A percentile compares a stretch with the other conserved stretches of the same genome.
phyloP scores from a whole-genome alignment of 169 alveolate species.

The Plasmodium inui region DNA sequence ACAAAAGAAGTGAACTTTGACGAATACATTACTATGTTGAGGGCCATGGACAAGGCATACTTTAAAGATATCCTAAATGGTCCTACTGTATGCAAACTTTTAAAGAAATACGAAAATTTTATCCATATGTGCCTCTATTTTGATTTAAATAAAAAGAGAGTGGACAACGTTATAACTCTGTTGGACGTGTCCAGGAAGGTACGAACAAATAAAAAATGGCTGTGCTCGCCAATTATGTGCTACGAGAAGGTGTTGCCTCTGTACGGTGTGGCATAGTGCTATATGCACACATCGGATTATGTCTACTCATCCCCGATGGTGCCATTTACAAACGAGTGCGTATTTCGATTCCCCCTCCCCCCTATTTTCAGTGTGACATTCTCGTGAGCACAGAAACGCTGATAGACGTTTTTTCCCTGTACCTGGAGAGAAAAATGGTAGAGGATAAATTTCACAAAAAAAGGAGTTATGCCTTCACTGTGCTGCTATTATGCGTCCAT shows the following conservation, averaged over 20 bases:
- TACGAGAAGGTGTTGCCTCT: background rate
- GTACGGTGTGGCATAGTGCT: background rate
- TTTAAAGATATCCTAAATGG: slow-evolving; percentile 41
- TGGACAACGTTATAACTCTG: slow-evolving; percentile 37
- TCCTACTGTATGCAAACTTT: background rate
- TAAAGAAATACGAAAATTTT: slow-evolving; percentile 63
- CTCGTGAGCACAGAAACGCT: slow-evolving; percentile 42
- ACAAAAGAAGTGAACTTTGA: slow-evolving; percentile 33
- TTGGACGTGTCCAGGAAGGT: slow-evolving; percentile 60
- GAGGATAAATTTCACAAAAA: background rate
- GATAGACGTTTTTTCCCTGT: slow-evolving; percentile 54
- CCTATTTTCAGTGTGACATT: slow-evolving; percentile 26
- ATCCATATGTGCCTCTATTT: slow-evolving; percentile 65
- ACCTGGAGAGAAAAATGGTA: slow-evolving; percentile 57
- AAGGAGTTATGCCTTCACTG: background rate
- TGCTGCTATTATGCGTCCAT: background rate
- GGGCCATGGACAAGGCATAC: slow-evolving; percentile 18
- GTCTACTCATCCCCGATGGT: background rate
- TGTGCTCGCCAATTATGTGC: background rate
- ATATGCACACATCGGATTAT: background rate
- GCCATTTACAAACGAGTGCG: background rate
- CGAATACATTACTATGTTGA: slow-evolving; percentile 43
- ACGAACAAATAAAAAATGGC: slow-evolving; percentile 8
- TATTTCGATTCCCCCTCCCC: background rate
- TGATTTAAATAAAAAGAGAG: slow-evolving; percentile 70